phyloP scores from a whole-genome alignment of 2,329 filamentous ascomycete genomes.

The Magnaporthiopsis poae region DNA sequence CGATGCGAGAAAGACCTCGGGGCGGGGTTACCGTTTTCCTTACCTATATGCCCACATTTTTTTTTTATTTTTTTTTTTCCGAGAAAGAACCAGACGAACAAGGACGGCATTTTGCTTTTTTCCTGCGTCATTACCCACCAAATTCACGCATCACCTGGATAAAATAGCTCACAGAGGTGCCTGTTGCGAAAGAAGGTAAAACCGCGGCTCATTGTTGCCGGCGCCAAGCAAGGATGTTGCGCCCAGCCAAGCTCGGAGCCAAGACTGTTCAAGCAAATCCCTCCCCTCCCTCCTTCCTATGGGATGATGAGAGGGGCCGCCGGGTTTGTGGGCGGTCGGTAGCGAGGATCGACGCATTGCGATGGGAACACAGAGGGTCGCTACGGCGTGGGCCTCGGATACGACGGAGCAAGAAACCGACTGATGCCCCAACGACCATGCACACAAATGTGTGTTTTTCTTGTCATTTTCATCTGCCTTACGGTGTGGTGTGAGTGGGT shows the following conservation, averaged over 20 bases:
- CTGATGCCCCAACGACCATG: too few species aligned
- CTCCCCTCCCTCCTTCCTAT: neutral
- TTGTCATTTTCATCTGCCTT: neutral
- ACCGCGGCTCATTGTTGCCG: neutral
- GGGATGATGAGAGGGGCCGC: neutral
- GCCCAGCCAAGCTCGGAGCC: neutral
- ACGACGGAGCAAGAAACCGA: neutral
- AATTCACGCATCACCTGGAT: too few species aligned
- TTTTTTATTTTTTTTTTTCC: too few species aligned
- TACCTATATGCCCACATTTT: too few species aligned
- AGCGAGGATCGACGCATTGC: neutral
- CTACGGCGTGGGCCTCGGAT: too few species aligned
- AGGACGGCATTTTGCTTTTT: too few species aligned
- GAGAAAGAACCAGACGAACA: too few species aligned
- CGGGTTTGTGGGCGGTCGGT: too few species aligned
- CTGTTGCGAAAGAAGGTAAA: neutral
- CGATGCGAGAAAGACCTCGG: neutral
- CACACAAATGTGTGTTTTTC: neutral
- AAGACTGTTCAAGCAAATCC: neutral
- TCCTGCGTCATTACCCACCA: neutral
- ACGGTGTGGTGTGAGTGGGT: neutral
- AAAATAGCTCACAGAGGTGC: neutral
- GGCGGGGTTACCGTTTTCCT: too few species aligned
- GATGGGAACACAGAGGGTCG: neutral
- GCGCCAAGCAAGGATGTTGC: neutral